Evolutionary conservation across 1,139 yeast species (phyloP).

Genomic region (Scheffersomyces lignicola): DNA sequence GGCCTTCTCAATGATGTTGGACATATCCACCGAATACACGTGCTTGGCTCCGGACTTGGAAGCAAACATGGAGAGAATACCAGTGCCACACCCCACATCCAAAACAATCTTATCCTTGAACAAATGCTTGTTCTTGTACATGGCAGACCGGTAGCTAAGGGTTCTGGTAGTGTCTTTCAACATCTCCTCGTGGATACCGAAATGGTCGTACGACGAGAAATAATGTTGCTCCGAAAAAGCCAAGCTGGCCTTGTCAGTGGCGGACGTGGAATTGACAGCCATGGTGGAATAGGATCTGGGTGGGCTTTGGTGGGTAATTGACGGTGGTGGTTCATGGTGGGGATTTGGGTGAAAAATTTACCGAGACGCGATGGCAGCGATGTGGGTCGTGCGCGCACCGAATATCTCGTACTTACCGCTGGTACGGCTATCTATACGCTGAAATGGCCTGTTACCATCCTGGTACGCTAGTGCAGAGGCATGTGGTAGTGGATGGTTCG

Average conservation of each 20-base stretch:
- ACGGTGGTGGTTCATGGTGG: too few species aligned
- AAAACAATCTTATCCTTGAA: constrained; percentile 94
- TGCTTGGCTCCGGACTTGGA: constrained; percentile 97
- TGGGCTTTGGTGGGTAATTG: constrained; percentile 3
- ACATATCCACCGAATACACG: constrained; percentile 96
- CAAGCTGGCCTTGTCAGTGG: constrained; percentile 54
- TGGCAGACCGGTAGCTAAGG: constrained; percentile 87
- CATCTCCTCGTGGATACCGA: constrained; percentile 99
- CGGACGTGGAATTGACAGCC: constrained; percentile 29
- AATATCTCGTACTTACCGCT: too few species aligned
- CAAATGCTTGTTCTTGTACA: constrained; percentile 82
- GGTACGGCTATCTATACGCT: too few species aligned
- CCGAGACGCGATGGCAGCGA: too few species aligned
- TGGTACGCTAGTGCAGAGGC: too few species aligned
- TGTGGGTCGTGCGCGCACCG: too few species aligned
- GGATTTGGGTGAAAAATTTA: too few species aligned
- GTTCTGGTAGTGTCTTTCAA: constrained; percentile 94
- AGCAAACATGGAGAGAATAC: constrained; percentile 97
- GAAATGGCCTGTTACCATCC: too few species aligned
- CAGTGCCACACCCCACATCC: constrained; percentile 99
- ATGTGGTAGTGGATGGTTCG: too few species aligned
- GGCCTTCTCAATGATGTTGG: constrained; percentile 94
- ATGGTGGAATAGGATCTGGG: neutral
- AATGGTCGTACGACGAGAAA: constrained; percentile 93
- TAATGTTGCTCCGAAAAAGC: constrained; percentile 84